Evolutionary conservation across 768 basidiomycete genomes (phyloP), one percentile per base, ranked within the genome.

Genomic region (Leccinum broughii): DNA sequence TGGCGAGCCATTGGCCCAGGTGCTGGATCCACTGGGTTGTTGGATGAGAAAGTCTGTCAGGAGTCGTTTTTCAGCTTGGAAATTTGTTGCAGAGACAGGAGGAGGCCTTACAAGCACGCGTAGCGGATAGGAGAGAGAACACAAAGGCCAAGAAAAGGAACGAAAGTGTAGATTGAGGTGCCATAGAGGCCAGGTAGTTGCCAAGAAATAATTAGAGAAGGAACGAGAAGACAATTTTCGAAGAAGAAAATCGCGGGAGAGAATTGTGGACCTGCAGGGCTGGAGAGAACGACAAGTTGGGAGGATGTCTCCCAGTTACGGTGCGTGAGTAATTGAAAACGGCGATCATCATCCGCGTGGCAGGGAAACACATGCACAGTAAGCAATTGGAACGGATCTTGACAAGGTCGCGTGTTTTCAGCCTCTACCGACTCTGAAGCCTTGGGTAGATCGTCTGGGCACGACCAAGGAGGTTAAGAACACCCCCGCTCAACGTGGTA

Each of bases 1-100:
- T n/a, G n/a, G n/a, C n/a, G n/a, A n/a, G n/a, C n/a, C n/a, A n/a
- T 65, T 74, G 0, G 64, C 68, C 72, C 70, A 74, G 3, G 54
- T 51, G 13, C 67, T 48, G 2, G 70, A 67, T 4, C 55, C 54
- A 11, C 57, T 39, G 11, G 72, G 72, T 54, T 65, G 72, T 46
- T 65, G 48, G 51, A 73, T 14, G 3, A 74, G 0, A n/a, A 73
- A 75, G 46, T 75, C 72, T 73, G 51, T 46, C 48, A 20, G 8
- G 34, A 35, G 24, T 24, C 2, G 6, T 46, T 17, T 6, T 15
- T 62, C 10, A 63, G 58, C 51, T 3, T n/a, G 26, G 1, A 6
- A n/a, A 49, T 10, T 14, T 1, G 14, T 35, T 14, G 11, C 2
- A 37, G 2, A 9, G 14, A 3, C 4, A 48, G 5, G 24, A 35